Conservation (phyloP, 2,329 filamentous ascomycete genomes). For the Stagonosporopsis vannaccii region DNA sequence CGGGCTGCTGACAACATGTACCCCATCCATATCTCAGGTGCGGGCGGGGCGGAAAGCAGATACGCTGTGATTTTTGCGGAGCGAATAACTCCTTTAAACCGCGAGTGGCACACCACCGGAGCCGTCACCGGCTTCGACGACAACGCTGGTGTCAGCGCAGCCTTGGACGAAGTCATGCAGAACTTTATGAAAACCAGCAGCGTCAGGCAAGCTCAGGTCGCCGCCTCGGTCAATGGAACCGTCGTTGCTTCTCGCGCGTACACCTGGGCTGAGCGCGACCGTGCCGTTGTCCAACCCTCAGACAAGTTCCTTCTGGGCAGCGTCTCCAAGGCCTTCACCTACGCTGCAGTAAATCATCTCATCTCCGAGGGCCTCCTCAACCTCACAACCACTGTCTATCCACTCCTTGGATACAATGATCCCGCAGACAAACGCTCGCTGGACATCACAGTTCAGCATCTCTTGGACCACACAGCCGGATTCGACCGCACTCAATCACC, state of each 20-base stretch:
- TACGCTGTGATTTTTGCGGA: constrained; percentile 34
- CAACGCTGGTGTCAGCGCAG: constrained; percentile 18
- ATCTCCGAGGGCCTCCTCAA: constrained; percentile 23
- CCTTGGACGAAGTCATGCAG: constrained; percentile 24
- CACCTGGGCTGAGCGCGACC: constrained; percentile 33
- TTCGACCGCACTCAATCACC: constrained; percentile 25
- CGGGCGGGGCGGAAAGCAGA: constrained; percentile 10
- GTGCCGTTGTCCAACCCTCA: constrained; percentile 21
- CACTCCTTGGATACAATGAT: constrained; percentile 26
- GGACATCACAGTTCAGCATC: constrained; percentile 32
- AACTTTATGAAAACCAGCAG: constrained; percentile 29
- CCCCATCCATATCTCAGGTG: constrained; percentile 25
- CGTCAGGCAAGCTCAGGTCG: constrained; percentile 34
- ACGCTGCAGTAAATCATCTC: constrained; percentile 25
- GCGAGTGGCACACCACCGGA: constrained; percentile 28
- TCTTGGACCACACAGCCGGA: constrained; percentile 31
- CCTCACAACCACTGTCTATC: constrained; percentile 26
- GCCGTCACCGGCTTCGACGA: constrained; percentile 28
- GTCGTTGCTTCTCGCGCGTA: constrained; percentile 26
- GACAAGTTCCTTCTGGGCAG: constrained; percentile 37
- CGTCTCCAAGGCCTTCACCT: constrained; percentile 32
- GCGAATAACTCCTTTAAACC: constrained; percentile 19
- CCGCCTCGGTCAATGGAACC: constrained; percentile 28
- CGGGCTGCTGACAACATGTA: constrained; percentile 21
- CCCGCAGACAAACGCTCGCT: constrained; percentile 25